Evolutionary conservation across 495 filamentous ascomycete genomes (phyloP).

Genomic region (Xylaria flabelliformis): DNA sequence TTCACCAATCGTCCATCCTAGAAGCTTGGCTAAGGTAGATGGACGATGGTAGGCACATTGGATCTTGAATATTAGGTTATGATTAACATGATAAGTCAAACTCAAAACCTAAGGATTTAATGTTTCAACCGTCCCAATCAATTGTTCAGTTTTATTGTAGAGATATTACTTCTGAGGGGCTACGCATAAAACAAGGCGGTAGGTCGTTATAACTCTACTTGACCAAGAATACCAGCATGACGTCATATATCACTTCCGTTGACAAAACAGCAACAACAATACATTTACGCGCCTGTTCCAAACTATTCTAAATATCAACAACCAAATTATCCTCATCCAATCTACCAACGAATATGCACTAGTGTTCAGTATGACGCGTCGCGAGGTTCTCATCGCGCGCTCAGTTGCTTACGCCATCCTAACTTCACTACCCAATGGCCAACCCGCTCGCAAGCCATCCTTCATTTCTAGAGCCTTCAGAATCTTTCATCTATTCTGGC

Average conservation of each 20-base stretch:
- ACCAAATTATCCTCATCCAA: neutral
- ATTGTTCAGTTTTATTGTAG: neutral
- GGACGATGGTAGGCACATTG: neutral
- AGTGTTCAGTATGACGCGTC: constrained; percentile 31
- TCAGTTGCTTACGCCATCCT: constrained; percentile 44
- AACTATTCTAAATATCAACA: neutral
- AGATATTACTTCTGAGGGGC: neutral
- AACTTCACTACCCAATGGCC: constrained; percentile 30
- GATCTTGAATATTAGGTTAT: neutral
- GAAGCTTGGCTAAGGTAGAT: neutral
- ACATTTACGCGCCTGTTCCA: neutral
- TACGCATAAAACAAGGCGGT: too few species aligned
- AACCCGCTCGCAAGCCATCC: constrained; percentile 28
- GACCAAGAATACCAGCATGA: neutral
- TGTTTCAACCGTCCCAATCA: neutral
- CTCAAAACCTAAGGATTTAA: neutral
- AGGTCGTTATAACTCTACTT: too few species aligned
- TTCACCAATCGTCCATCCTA: neutral
- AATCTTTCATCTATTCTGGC: constrained; percentile 49
- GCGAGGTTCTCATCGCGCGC: constrained; percentile 40
- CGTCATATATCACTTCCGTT: neutral
- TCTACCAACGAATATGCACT: neutral
- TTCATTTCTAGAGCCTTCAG: constrained; percentile 41
- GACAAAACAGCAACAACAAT: neutral
- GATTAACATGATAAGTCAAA: neutral